Evolutionary conservation across 352 stramenopile species (phyloP).

Genomic region (Achlya hypogyna): DNA sequence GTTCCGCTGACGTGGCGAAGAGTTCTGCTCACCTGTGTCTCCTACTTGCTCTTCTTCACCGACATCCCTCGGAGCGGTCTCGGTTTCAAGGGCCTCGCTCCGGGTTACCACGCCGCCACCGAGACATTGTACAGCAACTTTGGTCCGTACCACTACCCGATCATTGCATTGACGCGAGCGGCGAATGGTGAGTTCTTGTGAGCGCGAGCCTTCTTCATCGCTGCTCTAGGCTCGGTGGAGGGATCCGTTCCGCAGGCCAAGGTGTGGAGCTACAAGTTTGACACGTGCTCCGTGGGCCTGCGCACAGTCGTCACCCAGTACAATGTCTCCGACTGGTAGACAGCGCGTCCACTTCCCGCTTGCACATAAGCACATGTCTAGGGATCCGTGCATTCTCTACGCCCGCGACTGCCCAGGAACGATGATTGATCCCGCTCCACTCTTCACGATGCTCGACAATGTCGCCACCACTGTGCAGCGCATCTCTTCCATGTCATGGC

Average conservation of each 20-base stretch:
- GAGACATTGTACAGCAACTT: not conserved
- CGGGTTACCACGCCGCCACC: not conserved
- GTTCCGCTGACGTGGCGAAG: not conserved
- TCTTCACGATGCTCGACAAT: not conserved
- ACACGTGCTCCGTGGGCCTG: conserved; percentile 1
- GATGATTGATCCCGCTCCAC: not conserved
- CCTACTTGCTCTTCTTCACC: conserved; percentile 12
- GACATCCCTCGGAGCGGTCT: conserved; percentile 3
- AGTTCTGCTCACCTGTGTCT: not conserved
- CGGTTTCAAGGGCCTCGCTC: not conserved
- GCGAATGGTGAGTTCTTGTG: not conserved
- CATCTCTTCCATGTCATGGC: not conserved
- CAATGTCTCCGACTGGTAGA: not conserved
- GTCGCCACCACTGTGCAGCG: not conserved
- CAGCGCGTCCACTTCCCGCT: not conserved
- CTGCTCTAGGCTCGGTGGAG: not conserved
- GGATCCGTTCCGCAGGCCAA: not conserved
- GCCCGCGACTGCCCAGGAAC: not conserved
- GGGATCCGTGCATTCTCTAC: not conserved
- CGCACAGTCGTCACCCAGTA: not conserved
- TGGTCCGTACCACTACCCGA: conserved; percentile 4
- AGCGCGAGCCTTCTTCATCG: not conserved
- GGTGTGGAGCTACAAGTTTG: conserved; percentile 4
- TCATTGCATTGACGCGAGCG: not conserved
- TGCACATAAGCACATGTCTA: not conserved